Conservation (phyloP, 768 basidiomycete genomes). For the Boletus insuetus region DNA sequence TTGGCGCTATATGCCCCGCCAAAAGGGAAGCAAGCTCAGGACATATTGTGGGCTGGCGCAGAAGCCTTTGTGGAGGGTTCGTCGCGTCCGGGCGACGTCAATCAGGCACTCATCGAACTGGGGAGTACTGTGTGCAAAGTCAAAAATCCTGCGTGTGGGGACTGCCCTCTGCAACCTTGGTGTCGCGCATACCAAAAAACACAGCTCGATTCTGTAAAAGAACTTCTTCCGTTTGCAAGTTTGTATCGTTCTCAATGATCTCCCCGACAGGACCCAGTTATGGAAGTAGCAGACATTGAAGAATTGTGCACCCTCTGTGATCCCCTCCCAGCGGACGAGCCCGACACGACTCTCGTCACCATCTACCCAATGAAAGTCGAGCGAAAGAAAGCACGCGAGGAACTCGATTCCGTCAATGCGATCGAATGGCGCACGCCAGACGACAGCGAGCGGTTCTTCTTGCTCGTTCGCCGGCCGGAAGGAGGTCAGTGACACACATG, state of each 20-base stretch:
- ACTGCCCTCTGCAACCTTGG: slow-evolving; percentile 67
- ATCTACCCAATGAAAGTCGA: slow-evolving; percentile 86
- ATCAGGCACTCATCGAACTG: slow-evolving; percentile 92
- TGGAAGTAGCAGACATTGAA: slow-evolving; percentile 60
- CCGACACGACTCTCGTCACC: slow-evolving; percentile 43
- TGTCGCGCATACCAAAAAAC: slow-evolving; percentile 59
- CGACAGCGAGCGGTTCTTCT: slow-evolving; percentile 52
- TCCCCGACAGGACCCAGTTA: background rate
- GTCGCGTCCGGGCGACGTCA: slow-evolving; percentile 73
- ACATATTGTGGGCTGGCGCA: slow-evolving; percentile 82
- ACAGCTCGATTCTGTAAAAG: slow-evolving; percentile 13
- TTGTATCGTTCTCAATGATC: background rate
- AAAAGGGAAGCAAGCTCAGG: slow-evolving; percentile 73
- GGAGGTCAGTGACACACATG: slow-evolving; percentile 51
- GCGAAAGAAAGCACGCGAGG: slow-evolving; percentile 80
- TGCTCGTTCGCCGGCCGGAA: slow-evolving; percentile 81
- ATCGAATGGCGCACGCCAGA: slow-evolving; percentile 64
- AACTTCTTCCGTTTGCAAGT: background rate
- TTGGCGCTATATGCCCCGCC: slow-evolving; percentile 80
- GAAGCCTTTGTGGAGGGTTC: slow-evolving; percentile 58
- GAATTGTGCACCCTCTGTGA: slow-evolving; percentile 71
- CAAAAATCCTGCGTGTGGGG: slow-evolving; percentile 67
- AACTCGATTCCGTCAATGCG: slow-evolving; percentile 83
- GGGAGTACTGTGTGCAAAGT: slow-evolving; percentile 93
- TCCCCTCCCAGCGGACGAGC: slow-evolving; percentile 40